Base-by-base conservation (phyloP, 2,329 filamentous ascomycete species). In the Acephala macrosclerotiorum region DNA sequence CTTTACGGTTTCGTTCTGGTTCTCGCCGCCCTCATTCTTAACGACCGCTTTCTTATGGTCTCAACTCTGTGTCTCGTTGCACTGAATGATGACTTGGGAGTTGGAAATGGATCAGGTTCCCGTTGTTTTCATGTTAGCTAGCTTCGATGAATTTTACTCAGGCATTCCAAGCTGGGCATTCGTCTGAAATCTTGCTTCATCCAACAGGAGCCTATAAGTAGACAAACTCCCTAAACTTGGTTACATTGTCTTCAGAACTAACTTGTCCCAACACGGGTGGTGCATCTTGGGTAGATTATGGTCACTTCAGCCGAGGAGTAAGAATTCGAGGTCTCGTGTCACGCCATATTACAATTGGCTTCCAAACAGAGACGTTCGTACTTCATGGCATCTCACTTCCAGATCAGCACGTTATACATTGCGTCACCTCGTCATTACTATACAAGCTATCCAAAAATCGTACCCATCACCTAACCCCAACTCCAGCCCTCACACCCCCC, bases 401-500 rank as follows among this genome's bases (percentile, higher is more conserved):
- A 33, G 29, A 33, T 33, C 29, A 33, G 9, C 29, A 33, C 9
- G 29, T 33, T 33, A 42, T 42, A 42, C 40, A 42, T 5, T 18
- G 7, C 14, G 18, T 42, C 16, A 42, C 14, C 16, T 42, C 40
- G 16, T 42, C 40, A n/a, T 6, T 42, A n/a, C 16, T 18, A 2
- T 42, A 16, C 8, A 42, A 5, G 14, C 40, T 18, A n/a, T 42
- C n/a, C 40, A 18, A 18, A 16, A 42, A 42, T 42, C 40, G 6
- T 18, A 42, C n/a, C n/a, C 3, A 7, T 49, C n/a, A 53, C 25
- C 49, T 53, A 3, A 33, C 22, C 25, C 22, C 22, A 14, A 26
- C 22, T 8, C 66, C 63, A 65, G 38, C 65, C 45, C 63, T 71
- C 25, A 70, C 63, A n/a, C 69, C 75, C 1, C 73, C 73, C 1